Evolutionary conservation across 1,139 yeast species (phyloP).

Genomic region (Yamadazyma trypodendri): DNA sequence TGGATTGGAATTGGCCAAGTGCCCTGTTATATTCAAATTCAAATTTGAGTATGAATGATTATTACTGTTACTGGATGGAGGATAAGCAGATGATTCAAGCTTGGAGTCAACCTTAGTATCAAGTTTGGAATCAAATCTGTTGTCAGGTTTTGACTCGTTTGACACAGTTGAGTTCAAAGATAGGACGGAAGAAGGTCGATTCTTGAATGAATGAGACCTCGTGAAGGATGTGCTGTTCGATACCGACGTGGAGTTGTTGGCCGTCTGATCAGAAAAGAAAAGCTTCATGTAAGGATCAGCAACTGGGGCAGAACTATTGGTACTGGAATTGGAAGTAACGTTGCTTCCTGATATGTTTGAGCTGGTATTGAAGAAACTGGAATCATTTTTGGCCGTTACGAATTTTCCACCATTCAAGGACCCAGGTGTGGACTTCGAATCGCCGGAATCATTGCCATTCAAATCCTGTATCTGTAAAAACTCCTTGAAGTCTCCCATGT

Average conservation of each 20-base stretch:
- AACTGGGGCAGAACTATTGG: background rate
- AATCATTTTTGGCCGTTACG: background rate
- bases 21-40: conserved; percentile 5
- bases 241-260: conserved; percentile 1
- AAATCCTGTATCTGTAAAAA: background rate
- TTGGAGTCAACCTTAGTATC: conserved; percentile 3
- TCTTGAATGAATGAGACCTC: conserved; percentile 13
- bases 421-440: background rate
- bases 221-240: conserved; percentile 5
- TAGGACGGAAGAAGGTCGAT: conserved; percentile 44
- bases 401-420: conserved; percentile 1
- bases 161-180: conserved; percentile 36
- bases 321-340: background rate
- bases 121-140: conserved; percentile 1
- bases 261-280: conserved; percentile 2
- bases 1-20: conserved; percentile 1
- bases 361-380: background rate
- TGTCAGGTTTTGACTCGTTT: conserved; percentile 10
- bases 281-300: conserved; percentile 1
- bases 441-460: conserved; percentile 1
- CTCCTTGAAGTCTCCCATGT: too few species aligned
- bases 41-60: conserved; percentile 9
- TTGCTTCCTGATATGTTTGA: background rate
- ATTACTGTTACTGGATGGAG: conserved; percentile 12
- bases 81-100: conserved; percentile 13